Conservation (phyloP, 2,329 filamentous ascomycete species). For the Verticillium nubilum region DNA sequence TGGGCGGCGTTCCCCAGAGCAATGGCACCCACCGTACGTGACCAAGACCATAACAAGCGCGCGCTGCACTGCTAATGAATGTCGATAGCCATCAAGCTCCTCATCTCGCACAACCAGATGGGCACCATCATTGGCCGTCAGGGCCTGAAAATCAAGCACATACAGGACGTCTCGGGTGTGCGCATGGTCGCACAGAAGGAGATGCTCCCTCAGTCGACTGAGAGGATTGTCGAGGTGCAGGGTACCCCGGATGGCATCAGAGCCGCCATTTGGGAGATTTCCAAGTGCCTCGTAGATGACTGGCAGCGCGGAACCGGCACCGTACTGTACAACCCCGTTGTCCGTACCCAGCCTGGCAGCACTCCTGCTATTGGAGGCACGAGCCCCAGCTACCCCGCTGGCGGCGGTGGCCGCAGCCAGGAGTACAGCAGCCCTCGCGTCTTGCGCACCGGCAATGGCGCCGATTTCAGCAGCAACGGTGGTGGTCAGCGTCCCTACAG, state of each 20-base stretch:
- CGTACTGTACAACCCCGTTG: slow-evolving; percentile 93
- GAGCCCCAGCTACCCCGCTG: slow-evolving; percentile 30
- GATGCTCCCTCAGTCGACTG: slow-evolving; percentile 97
- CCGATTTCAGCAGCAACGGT: slow-evolving; percentile 70
- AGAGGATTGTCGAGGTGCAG: slow-evolving; percentile 95
- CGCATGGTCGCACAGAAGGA: slow-evolving; percentile 99
- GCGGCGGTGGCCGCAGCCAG: slow-evolving; percentile 33
- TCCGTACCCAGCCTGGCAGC: slow-evolving; percentile 70
- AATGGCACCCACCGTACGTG: slow-evolving; percentile 91
- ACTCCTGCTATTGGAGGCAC: slow-evolving; percentile 24
- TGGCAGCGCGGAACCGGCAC: slow-evolving; percentile 97
- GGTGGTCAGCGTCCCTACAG: slow-evolving; percentile 62
- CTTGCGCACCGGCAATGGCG: slow-evolving; percentile 94
- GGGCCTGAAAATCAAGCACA: slow-evolving; percentile 98
- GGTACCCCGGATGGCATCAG: slow-evolving; percentile 93
- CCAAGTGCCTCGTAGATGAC: slow-evolving; percentile 96
- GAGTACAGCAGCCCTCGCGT: slow-evolving; percentile 64
- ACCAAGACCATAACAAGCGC: neutral
- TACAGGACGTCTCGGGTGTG: slow-evolving; percentile 92
- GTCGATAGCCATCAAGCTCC: slow-evolving; percentile 77
- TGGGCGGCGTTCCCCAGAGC: slow-evolving; percentile 83
- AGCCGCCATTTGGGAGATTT: slow-evolving; percentile 96
- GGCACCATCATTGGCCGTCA: slow-evolving; percentile 97
- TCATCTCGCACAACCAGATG: slow-evolving; percentile 99
- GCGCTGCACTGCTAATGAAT: slow-evolving; percentile 16